Base-by-base conservation (phyloP, 2,329 filamentous ascomycete genomes). In the Beauveria medogensis region DNA sequence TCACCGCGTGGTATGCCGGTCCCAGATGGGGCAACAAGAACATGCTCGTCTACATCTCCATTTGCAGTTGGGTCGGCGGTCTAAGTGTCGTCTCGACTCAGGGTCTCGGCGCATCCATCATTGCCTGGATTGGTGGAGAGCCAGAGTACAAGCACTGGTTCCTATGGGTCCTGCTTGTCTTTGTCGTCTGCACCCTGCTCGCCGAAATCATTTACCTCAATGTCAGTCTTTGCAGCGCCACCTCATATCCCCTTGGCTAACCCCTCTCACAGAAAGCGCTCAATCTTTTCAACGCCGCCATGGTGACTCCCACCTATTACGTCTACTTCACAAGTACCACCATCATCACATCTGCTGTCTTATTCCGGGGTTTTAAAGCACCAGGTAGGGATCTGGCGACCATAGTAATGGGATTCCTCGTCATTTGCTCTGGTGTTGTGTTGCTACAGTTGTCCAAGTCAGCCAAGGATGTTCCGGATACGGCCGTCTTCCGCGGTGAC, bases 61-160 rank as follows among this genome's bases (percentile, higher is more conserved):
- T 99, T 67, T 99, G 94, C 82, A 96, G 92, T 76, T 84, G 95
- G 80, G 86, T 97, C 63, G 94, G 94, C 65, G 94, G 92, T 1
- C 78, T 97, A 70, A 97, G 92, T 75, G 94, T 97, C 9, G 94
- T 97, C 59, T 89, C 91, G 18, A 97, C 92, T 3, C 93, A 97
- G 74, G 94, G 94, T 20, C 77, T 99, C 48, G 94, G 94, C 57
- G 86, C 93, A 59, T 93, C 93, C 20, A 92, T 99, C 65, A 83
- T 97, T 60, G 90, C 93, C 0, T 92, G 96, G 77, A 88, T 88
- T 63, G 82, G 83, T 20, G 94, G 93, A 18, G 85, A 86, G 55
- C 82, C 87, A 2, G 92, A 99, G 79, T 97, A 96, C 75, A 96
- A 97, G 73, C 86, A 97, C 72, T 97, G 93, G 93, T 99, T 99